Percentiles rank a stretch among this genome's conserved stretches.
Evolutionary conservation across 2,329 filamentous ascomycete species (phyloP).

Genomic region (Neonectria sp.): DNA sequence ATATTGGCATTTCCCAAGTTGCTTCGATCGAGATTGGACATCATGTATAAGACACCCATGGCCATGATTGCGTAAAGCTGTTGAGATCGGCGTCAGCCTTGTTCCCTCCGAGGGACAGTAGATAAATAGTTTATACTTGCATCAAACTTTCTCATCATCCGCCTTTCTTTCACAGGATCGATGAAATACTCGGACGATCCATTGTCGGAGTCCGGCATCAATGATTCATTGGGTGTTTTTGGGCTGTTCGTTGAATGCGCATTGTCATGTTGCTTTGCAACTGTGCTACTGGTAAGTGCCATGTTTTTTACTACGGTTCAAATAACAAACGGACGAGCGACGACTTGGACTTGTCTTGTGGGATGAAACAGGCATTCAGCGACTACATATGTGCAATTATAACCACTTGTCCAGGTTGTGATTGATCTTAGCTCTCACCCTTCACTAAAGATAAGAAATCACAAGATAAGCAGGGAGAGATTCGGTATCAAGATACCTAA

Average conservation of each 20-base stretch:
- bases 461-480: not conserved
- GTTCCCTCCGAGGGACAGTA: not conserved
- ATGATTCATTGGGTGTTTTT: not conserved
- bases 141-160: conserved; percentile 48
- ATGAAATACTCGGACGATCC: conserved; percentile 25
- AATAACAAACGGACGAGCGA: not conserved
- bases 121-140: conserved; percentile 25
- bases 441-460: not conserved
- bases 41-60: conserved; percentile 49
- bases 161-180: conserved; percentile 33
- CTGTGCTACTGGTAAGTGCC: not conserved
- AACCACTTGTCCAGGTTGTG: not conserved
- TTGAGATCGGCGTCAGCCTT: not conserved
- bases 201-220: conserved; percentile 27
- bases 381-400: not conserved
- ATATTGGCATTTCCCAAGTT: conserved; percentile 50
- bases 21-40: conserved; percentile 51
- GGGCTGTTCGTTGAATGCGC: not conserved
- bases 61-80: conserved; percentile 34
- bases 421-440: not conserved
- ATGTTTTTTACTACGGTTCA: not conserved
- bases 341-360: not conserved
- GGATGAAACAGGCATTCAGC: not conserved
- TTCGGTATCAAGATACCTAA: not conserved
- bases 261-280: not conserved